Evolutionary conservation across 305 asterid species (phyloP).

Genomic region (Nicotiana rustica): DNA sequence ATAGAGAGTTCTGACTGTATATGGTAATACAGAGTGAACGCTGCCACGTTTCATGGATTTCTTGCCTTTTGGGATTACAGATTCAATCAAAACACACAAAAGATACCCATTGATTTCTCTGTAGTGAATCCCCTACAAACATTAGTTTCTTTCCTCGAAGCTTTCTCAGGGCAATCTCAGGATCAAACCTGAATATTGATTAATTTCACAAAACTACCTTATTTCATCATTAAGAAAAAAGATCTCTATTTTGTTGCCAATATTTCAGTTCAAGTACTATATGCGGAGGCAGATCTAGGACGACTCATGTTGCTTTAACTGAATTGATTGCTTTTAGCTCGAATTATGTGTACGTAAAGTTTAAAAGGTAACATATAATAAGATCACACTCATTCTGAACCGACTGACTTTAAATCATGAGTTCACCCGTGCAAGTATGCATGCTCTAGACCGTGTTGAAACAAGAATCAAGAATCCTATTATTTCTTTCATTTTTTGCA

Average conservation of each 20-base stretch:
- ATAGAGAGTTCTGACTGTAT: too few species aligned
- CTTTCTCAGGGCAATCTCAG: conserved; percentile 50
- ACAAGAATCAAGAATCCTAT: background rate
- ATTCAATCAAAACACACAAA: conserved; percentile 78
- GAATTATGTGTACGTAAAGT: too few species aligned
- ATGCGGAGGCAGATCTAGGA: too few species aligned
- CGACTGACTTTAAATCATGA: too few species aligned
- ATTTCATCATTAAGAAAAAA: too few species aligned
- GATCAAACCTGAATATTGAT: conserved; percentile 63
- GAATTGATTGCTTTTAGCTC: too few species aligned
- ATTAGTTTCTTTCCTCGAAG: conserved; percentile 69
- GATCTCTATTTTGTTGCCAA: background rate
- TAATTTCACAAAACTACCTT: background rate
- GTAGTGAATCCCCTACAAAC: conserved; percentile 93
- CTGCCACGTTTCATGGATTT: conserved; percentile 77
- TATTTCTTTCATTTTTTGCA: conserved; percentile 9
- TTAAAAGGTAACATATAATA: too few species aligned
- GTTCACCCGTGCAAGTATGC: too few species aligned
- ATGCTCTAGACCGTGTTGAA: background rate
- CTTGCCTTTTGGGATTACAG: conserved; percentile 66
- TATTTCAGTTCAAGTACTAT: background rate
- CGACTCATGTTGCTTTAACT: too few species aligned
- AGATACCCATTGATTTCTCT: conserved; percentile 89
- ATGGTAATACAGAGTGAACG: conserved; percentile 55
- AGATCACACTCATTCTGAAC: too few species aligned